These are phyloP conservation scores for Phytophthora uliginosa DNA, from an alignment of 352 stramenopile species.

Conservation along the genomic window DNA sequence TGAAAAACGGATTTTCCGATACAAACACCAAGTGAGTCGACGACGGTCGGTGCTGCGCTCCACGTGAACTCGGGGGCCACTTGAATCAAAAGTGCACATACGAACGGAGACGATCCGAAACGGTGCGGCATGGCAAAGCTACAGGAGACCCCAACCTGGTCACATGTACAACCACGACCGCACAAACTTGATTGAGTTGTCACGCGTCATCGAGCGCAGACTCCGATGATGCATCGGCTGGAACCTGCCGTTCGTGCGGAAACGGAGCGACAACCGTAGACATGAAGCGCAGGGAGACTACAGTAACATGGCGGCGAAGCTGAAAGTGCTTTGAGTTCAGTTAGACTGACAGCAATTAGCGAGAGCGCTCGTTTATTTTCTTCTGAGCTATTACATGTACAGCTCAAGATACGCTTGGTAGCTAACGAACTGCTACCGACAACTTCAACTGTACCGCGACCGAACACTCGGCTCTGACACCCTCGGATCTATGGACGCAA, in stretches of 20 bases:
- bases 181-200: constrained; percentile 28
- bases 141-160: neutral
- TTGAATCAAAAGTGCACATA: constrained; percentile 43
- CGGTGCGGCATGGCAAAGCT: constrained; percentile 1
- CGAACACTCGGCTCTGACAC: constrained; percentile 3
- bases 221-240: constrained; percentile 2
- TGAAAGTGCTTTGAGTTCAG: neutral
- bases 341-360: neutral
- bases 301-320: neutral
- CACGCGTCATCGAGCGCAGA: constrained; percentile 9
- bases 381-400: neutral
- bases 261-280: neutral
- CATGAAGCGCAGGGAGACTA: neutral
- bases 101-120: constrained; percentile 15
- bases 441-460: constrained; percentile 18
- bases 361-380: constrained; percentile 2
- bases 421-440: neutral
- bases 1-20: constrained; percentile 46
- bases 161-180: constrained; percentile 16
- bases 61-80: constrained; percentile 6
- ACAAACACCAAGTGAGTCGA: constrained; percentile 26
- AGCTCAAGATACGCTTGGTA: neutral
- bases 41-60: constrained; percentile 3
- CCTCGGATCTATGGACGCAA: neutral
- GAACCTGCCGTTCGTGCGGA: neutral